Evolutionary conservation across 2,329 filamentous ascomycete species (phyloP), one percentile per base, ranked within the genome.

Genomic region (Myriangium duriaei): DNA sequence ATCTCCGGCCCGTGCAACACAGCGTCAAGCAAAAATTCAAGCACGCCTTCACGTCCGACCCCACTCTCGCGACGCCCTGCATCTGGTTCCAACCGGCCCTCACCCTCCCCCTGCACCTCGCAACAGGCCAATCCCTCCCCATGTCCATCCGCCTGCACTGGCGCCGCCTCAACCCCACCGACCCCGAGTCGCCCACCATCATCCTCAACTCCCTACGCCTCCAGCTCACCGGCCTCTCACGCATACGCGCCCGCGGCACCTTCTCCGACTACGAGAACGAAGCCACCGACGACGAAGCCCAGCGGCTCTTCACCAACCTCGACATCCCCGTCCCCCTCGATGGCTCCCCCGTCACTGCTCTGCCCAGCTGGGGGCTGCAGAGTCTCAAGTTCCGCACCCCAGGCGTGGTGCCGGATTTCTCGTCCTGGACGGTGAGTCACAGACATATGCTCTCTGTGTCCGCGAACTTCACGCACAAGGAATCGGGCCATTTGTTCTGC

Each of bases 1-100:
- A 33, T 1, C 36, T 39, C 5, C 29, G 36, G 13, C 14, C 14
- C 2, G 30, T 19, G 2, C 19, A 29, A 18, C 36, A 39, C 17
- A 30, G 16, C 16, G 28, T 33, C 16, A 39, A 39, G 12, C 36
- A 39, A 17, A 39, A 39, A 30, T 32, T 39, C 19, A 19, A 19
- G 11, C 36, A 39, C 30, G 36, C 32, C 18, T 39, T 39, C 36
- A 33, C 36, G 16, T 39, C 36, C 2, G 36, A 39, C 26, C 29
- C 36, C 1, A 13, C 17, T 11, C 30, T 39, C n/a, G 32, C 32
- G 30, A 39, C 36, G 4, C 36, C 36, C 10, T 7, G n/a, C 16
- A 24, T 39, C 36, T 24, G 7, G 6, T 39, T 39, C 13, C 10
- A 6, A 5, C 17, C 18, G 11, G 28, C 18, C n/a, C 18, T 39